Evolutionary conservation across 345 rosid genomes (phyloP).

Genomic region (Excoecaria cochinchinensis): DNA sequence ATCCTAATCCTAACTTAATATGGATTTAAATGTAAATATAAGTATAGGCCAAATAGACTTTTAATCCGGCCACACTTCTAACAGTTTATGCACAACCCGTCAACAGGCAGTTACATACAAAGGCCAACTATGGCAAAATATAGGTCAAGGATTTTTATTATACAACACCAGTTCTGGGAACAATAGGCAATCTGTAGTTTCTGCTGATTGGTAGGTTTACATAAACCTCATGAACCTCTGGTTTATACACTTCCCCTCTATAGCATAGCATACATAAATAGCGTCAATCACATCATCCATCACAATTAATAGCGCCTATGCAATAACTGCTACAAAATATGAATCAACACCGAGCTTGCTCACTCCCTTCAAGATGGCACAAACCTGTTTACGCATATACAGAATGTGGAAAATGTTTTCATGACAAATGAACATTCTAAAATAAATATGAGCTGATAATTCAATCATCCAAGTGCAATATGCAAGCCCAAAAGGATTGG

Average conservation of each 20-base stretch:
- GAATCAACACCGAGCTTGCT: constrained; percentile 56
- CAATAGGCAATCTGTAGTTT: constrained; percentile 43
- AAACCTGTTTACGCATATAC: constrained; percentile 45
- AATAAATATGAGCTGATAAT: too few species aligned
- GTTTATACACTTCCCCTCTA: constrained; percentile 79
- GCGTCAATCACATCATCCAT: constrained; percentile 81
- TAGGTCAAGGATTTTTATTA: constrained; percentile 23
- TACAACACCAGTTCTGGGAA: constrained; percentile 38
- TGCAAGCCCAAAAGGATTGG: too few species aligned
- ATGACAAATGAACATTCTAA: not conserved
- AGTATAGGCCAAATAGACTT: too few species aligned
- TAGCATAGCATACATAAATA: constrained; percentile 76
- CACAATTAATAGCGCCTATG: constrained; percentile 57
- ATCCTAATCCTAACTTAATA: too few species aligned
- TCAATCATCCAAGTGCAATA: too few species aligned
- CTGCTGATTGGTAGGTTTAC: constrained; percentile 67
- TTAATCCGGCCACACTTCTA: too few species aligned
- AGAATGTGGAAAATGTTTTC: not conserved
- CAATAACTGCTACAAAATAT: constrained; percentile 57
- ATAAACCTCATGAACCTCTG: constrained; percentile 84
- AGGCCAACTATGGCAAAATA: constrained; percentile 17
- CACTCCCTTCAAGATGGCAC: constrained; percentile 56
- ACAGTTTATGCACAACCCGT: constrained; percentile 36
- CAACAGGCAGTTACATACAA: constrained; percentile 16
- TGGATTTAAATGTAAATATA: too few species aligned